These are phyloP conservation scores for Ciborinia camelliae DNA, from an alignment of 2,329 filamentous ascomycete genomes.

Conservation along the genomic window DNA sequence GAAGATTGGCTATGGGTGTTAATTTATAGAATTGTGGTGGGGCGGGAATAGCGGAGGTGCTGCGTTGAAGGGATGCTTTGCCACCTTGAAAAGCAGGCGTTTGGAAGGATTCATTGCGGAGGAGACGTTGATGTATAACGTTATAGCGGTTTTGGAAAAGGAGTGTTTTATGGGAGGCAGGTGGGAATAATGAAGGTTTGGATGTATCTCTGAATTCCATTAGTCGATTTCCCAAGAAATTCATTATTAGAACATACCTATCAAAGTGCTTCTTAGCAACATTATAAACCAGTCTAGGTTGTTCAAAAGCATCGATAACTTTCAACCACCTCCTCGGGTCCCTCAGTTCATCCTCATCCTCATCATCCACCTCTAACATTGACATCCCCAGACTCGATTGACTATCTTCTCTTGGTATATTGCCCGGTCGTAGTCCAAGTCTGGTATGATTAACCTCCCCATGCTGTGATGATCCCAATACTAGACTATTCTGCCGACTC, in stretches of 20 bases:
- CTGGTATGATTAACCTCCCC: constrained; percentile 53
- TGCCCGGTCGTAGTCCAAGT: constrained; percentile 50
- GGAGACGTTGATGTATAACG: constrained; percentile 83
- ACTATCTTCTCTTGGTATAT: constrained; percentile 55
- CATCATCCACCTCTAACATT: constrained; percentile 50
- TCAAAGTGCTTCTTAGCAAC: constrained; percentile 87
- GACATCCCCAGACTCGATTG: constrained; percentile 63
- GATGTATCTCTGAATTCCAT: constrained; percentile 50
- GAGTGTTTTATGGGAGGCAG: constrained; percentile 75
- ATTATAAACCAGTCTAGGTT: constrained; percentile 76
- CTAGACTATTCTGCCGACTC: constrained; percentile 61
- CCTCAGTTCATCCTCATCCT: constrained; percentile 51
- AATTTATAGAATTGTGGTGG: constrained; percentile 73
- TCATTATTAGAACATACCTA: constrained; percentile 49
- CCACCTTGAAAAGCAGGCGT: constrained; percentile 68
- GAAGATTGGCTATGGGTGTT: constrained; percentile 73
- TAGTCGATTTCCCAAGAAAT: constrained; percentile 15
- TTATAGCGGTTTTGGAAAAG: constrained; percentile 90
- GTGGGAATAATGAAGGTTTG: constrained; percentile 69
- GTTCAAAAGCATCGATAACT: constrained; percentile 77
- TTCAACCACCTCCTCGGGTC: constrained; percentile 82
- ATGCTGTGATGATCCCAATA: constrained; percentile 54
- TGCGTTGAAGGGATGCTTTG: constrained; percentile 53
- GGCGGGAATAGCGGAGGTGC: constrained; percentile 52
- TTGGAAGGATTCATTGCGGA: constrained; percentile 92